phyloP scores from a whole-genome alignment of 1,284 basidiomycete species.

The Inonotus obliquus region DNA sequence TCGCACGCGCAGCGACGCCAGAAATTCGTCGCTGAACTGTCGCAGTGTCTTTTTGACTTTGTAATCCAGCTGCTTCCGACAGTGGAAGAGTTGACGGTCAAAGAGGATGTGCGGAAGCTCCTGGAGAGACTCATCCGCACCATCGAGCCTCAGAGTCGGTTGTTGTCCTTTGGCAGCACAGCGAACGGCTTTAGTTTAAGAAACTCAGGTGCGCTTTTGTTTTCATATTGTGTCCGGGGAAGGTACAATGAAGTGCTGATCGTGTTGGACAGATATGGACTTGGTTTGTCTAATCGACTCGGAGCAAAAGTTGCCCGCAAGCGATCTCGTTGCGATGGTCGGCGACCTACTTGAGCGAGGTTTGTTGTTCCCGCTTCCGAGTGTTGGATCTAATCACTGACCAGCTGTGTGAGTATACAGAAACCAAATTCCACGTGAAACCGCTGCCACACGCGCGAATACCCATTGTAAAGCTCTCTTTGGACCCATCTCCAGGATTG shows the following conservation, averaged over 20 bases:
- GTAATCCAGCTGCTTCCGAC: slow-evolving; percentile 88
- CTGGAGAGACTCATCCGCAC: slow-evolving; percentile 93
- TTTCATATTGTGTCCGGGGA: slow-evolving; percentile 6
- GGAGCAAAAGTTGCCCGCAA: slow-evolving; percentile 67
- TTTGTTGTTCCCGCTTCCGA: slow-evolving; percentile 35
- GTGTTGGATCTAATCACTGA: slow-evolving; percentile 9
- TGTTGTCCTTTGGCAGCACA: slow-evolving; percentile 93
- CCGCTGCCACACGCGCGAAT: slow-evolving; percentile 95
- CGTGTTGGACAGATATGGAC: slow-evolving; percentile 80
- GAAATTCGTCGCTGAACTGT: slow-evolving; percentile 64
- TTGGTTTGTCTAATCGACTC: slow-evolving; percentile 94
- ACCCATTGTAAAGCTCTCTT: slow-evolving; percentile 95
- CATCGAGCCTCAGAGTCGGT: slow-evolving; percentile 87
- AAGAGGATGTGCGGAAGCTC: slow-evolving; percentile 93
- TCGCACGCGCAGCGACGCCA: slow-evolving; percentile 29
- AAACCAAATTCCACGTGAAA: slow-evolving; percentile 98
- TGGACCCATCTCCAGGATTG: slow-evolving; percentile 85
- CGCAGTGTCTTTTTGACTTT: slow-evolving; percentile 72
- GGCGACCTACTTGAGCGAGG: slow-evolving; percentile 91
- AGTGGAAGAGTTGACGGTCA: slow-evolving; percentile 84
- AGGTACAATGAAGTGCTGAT: background rate
- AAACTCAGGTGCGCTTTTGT: slow-evolving; percentile 73
- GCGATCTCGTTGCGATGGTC: slow-evolving; percentile 91
- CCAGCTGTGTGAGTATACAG: slow-evolving; percentile 35
- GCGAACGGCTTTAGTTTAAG: slow-evolving; percentile 92